Evolutionary conservation across 345 rosid genomes (phyloP), one percentile per base, ranked within the genome.

Genomic region (Citrus mangshanensis): DNA sequence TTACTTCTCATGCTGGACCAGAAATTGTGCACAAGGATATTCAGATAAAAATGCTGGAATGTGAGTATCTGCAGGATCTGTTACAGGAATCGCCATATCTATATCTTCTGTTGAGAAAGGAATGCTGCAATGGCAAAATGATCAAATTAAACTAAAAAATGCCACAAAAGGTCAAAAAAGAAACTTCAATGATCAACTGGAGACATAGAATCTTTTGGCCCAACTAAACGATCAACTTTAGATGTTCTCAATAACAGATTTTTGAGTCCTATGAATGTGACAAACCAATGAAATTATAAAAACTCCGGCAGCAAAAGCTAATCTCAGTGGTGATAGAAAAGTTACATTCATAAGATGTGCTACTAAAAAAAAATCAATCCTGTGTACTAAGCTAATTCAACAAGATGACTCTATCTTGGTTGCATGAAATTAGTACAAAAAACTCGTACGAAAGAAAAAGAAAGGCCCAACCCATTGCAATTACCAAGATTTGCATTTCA

Each of bases 51-150:
- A 77, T 10, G 82, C 76, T 1, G 97, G 99, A 30, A 86, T 81
- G 77, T 89, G 90, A 60, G 91, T 73, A 59, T 81, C 88, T 60
- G 92, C 85, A 82, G 98, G 95, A 79, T 93, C 99, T 61, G 91
- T 86, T 22, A 83, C 81, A 7, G 98, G 98, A 78, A 96, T 91
- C 8, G 98, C 97, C 85, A 88, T 93, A 78, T 94, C 99, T 83
- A 95, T 91, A 82, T 94, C 99, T 79, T 94, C 99, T 2, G 94
- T 91, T 10, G 97, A 96, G 87, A 94, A 94, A 1, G 99, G 99
- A 77, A 96, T 94, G 90, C 99, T 96, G 89, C 89, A 80, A 42
- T 65, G 66, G 73, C 46, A 49, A 73, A 42, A 66, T 9, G 34
- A n/a, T 34, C 6, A 62, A 30, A n/a, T 58, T 58, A 70, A n/a